Percentiles rank a stretch among this genome's conserved stretches.
Evolutionary conservation across 129 eudicot species (phyloP).

Genomic region (Ambrosia artemisiifolia): DNA sequence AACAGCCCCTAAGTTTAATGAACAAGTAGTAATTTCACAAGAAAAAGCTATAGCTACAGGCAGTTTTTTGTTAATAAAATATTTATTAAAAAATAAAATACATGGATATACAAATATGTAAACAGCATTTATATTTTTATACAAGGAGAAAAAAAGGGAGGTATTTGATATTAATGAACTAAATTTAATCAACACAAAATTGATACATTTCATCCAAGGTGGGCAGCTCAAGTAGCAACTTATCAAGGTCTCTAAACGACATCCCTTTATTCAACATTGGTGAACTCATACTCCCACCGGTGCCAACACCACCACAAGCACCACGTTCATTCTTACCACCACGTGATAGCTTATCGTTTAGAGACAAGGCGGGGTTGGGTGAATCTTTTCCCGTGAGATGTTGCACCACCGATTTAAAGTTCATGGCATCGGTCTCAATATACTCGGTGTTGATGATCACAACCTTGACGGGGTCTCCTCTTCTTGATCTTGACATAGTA

Average conservation of each 20-base stretch:
- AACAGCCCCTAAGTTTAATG: too few relatives aligned
- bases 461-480: conserved; percentile 48
- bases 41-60: too few relatives aligned
- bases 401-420: conserved; percentile 84
- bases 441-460: conserved; percentile 75
- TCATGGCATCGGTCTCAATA: conserved; percentile 65
- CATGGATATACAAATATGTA: conserved; percentile 18
- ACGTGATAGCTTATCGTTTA: not conserved
- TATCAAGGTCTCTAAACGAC: conserved; percentile 47
- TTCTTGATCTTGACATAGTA: conserved; percentile 32
- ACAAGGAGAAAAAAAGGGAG: not conserved
- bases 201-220: conserved; percentile 41
- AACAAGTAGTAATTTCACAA: too few relatives aligned
- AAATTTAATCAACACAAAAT: conserved; percentile 31
- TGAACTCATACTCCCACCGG: conserved; percentile 12
- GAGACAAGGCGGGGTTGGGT: conserved; percentile 24
- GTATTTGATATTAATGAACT: not conserved
- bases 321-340: not conserved
- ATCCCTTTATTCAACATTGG: conserved; percentile 33
- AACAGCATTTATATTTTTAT: not conserved
- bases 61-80: not conserved
- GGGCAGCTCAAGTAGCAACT: conserved; percentile 36
- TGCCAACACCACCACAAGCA: not conserved
- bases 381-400: conserved; percentile 81
- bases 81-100: not conserved